Evolutionary conservation across 1,139 yeast species (phyloP).

Genomic region (Saccharomycopsis hybrid): DNA sequence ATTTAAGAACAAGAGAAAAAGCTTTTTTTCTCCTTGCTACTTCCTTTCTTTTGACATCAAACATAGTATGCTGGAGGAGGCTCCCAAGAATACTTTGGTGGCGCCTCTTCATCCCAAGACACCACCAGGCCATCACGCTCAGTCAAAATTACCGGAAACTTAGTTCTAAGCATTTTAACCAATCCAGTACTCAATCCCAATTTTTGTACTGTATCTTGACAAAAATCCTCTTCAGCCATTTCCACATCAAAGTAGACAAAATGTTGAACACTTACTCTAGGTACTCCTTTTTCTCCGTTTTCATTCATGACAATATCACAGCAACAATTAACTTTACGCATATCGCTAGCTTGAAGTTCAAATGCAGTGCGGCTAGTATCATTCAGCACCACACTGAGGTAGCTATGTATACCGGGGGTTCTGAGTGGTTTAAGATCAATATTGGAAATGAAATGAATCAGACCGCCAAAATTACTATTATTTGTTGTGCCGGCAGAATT

Average conservation of each 20-base stretch:
- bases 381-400: background rate
- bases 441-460: slow-evolving; percentile 1
- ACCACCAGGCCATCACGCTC: background rate
- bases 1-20: too few species aligned
- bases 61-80: too few species aligned
- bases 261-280: too few species aligned
- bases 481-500: too few species aligned
- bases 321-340: slow-evolving; percentile 8
- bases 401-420: slow-evolving; percentile 1
- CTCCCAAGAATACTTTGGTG: too few species aligned
- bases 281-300: too few species aligned
- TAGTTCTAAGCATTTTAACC: background rate
- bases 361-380: background rate
- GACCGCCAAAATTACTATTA: slow-evolving; percentile 2
- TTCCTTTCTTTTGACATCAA: too few species aligned
- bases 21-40: too few species aligned
- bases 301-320: background rate
- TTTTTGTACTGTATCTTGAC: background rate
- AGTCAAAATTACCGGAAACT: slow-evolving; percentile 6
- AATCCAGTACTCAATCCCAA: background rate
- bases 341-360: background rate
- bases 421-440: background rate
- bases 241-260: background rate
- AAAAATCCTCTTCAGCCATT: too few species aligned
- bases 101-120: slow-evolving; percentile 11